Evolutionary conservation across 257 asterid species (phyloP).

Genomic region (Gardenia jasminoides): DNA sequence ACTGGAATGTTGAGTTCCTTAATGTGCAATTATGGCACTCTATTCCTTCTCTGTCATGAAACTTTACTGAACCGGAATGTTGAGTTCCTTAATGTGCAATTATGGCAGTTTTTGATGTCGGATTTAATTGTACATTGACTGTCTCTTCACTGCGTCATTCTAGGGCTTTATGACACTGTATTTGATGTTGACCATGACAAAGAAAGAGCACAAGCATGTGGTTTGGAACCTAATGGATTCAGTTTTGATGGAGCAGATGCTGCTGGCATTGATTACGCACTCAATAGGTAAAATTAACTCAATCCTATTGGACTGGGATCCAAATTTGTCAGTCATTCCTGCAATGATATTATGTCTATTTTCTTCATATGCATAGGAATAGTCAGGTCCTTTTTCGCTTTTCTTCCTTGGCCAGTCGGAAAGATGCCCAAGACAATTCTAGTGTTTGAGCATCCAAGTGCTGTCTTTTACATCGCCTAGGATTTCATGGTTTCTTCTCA

Average conservation of each 20-base stretch:
- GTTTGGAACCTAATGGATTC: constrained; percentile 93
- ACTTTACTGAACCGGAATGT: background rate
- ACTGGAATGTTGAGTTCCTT: background rate
- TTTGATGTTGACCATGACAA: constrained; percentile 89
- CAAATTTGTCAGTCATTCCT: background rate
- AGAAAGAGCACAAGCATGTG: constrained; percentile 73
- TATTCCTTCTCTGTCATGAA: too few relatives aligned
- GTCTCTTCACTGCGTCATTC: constrained; percentile 11
- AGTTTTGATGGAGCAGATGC: constrained; percentile 95
- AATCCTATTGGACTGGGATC: background rate
- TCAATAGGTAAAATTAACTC: constrained; percentile 59
- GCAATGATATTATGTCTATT: background rate
- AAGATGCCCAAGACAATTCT: background rate
- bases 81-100: background rate
- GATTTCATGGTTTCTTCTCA: background rate
- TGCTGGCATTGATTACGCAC: constrained; percentile 93
- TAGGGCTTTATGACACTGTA: constrained; percentile 95
- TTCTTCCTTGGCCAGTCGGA: background rate
- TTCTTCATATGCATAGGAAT: background rate
- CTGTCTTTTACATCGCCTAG: background rate
- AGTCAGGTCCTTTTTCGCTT: background rate
- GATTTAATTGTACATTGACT: background rate
- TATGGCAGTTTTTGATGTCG: background rate
- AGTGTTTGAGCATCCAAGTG: background rate
- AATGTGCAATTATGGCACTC: background rate